Conservation (phyloP, 2,329 filamentous ascomycete genomes). For the Pyrenochaeta sp. region DNA sequence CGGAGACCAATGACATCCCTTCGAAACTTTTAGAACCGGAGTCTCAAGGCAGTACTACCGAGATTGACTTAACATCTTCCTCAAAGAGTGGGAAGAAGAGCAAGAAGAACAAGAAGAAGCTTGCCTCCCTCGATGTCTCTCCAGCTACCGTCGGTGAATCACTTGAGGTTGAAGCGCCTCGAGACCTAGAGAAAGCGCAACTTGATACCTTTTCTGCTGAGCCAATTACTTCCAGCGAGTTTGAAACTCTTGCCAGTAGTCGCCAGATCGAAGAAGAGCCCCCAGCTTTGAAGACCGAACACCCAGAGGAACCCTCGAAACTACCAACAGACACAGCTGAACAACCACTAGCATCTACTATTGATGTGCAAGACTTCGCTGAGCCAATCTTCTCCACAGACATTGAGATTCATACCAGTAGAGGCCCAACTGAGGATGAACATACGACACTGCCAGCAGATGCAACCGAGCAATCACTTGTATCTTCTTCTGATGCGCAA, state of each 20-base stretch:
- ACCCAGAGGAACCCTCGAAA: neutral
- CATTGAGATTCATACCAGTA: too few relatives aligned
- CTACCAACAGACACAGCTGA: neutral
- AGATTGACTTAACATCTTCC: slow-evolving; percentile 20
- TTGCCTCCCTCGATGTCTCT: slow-evolving; percentile 10
- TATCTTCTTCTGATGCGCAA: too few relatives aligned
- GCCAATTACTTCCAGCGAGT: neutral
- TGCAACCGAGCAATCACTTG: too few relatives aligned
- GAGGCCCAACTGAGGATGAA: too few relatives aligned
- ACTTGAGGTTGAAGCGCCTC: neutral
- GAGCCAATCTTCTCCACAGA: too few relatives aligned
- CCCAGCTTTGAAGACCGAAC: neutral
- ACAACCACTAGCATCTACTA: neutral
- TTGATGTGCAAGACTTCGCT: neutral
- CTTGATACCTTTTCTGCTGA: neutral
- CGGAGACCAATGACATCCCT: slow-evolving; percentile 5
- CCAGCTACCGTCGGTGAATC: slow-evolving; percentile 7
- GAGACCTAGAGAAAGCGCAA: neutral
- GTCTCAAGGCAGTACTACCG: slow-evolving; percentile 9
- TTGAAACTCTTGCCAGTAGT: neutral
- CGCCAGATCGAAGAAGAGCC: neutral
- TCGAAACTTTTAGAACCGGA: slow-evolving; percentile 8
- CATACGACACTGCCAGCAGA: too few relatives aligned
- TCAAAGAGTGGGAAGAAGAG: slow-evolving; percentile 34
- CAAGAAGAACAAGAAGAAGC: slow-evolving; percentile 42